phyloP scores from a whole-genome alignment of 495 filamentous ascomycete species.

The Aspergillus kassunensis region DNA sequence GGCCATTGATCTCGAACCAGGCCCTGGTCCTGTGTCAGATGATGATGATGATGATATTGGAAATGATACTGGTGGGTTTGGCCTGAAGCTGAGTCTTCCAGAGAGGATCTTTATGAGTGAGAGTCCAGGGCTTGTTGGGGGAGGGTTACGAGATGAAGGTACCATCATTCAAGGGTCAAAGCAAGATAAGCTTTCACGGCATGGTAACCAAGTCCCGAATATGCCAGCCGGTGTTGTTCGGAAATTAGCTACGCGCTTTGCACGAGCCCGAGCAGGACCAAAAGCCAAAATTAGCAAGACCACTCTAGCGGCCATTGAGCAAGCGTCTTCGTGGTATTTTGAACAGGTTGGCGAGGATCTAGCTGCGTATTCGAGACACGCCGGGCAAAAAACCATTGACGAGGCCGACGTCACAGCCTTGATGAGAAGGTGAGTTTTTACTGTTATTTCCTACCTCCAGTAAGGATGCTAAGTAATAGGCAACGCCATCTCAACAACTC shows the following conservation, averaged over 20 bases:
- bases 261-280: conserved; percentile 53
- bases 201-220: conserved; percentile 72
- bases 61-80: conserved; percentile 27
- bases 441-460: conserved; percentile 6
- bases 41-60: conserved; percentile 22
- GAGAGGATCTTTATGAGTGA: conserved; percentile 32
- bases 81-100: conserved; percentile 27
- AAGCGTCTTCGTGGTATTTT: conserved; percentile 85
- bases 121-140: conserved; percentile 37
- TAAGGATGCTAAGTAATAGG: conserved; percentile 46
- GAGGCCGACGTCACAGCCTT: conserved; percentile 77
- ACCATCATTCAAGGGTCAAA: conserved; percentile 25
- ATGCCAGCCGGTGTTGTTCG: conserved; percentile 68
- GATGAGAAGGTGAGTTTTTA: conserved; percentile 62
- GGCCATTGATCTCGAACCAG: conserved; percentile 31
- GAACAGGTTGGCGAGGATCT: conserved; percentile 79
- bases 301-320: conserved; percentile 66
- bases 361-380: conserved; percentile 74
- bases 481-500: conserved; percentile 70
- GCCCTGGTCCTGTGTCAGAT: conserved; percentile 18
- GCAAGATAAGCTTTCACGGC: conserved; percentile 59
- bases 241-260: conserved; percentile 68
- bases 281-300: conserved; percentile 68
- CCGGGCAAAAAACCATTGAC: conserved; percentile 77
- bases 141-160: conserved; percentile 40